Evolutionary conservation across 306 rosid species (phyloP), one percentile per base, ranked within the genome.

Genomic region (Luffa aegyptiaca): DNA sequence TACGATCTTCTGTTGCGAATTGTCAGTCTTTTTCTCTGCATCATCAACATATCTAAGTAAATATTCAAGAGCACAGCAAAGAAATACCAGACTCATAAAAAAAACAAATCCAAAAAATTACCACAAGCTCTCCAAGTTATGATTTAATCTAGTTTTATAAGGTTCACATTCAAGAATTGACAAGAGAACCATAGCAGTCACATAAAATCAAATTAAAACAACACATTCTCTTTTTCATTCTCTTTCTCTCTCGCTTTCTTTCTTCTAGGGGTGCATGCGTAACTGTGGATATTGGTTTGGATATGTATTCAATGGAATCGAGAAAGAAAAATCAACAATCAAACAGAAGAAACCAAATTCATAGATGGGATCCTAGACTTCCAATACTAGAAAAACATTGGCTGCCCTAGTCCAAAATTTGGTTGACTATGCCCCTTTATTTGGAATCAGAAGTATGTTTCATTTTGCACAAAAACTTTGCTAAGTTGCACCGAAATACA

Each of bases 1-100:
- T 65, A 88, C 90, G 68, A 88, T 91, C 86, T 94, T 94, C 89
- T 88, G 88, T 13, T 96, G 91, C 35, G 88, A 79, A 87, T 94
- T 94, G 83, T 91, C 98, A 66, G 91, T 69, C 92, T 91, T 94
- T 88, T 94, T 91, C 70, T 90, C 98, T 94, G 80, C 59, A 57
- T 21, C 39, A 59, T 44, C 57, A 74, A 74, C 76, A 46, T 49
- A 71, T 45, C 76, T 21, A 42, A 44, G 75, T 69, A 45, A 71
- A 46, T 46, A 71, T 71, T 20, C 46, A 11, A 46, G 13, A 11
- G 12, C 18, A 51, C 62, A 51, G 1, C 78, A 49, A 21, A 33
- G 3, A 33, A 51, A 48, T 49, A 31, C 41, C 39, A 11, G 1
- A 33, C 61, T 74, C 1, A 21, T 31, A 3, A 49, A 33, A 49